Base-by-base conservation (phyloP, 2,329 filamentous ascomycete species). In the Tothia fuscella region DNA sequence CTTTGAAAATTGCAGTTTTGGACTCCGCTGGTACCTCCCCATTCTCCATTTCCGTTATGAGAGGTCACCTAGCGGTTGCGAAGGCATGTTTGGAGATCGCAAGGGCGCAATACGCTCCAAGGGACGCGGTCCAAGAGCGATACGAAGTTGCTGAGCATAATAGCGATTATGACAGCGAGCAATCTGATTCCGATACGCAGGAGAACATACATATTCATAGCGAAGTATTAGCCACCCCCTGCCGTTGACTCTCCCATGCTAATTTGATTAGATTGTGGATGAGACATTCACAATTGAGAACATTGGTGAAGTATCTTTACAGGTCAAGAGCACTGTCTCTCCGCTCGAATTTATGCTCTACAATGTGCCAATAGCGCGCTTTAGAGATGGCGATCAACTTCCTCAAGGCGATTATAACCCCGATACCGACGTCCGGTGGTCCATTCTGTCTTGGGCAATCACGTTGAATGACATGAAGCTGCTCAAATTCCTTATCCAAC, bases 251-350 rank as follows among this genome's bases (percentile, higher is more conserved):
- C 26, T 10, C 10, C 10, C 13, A 29, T 29, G 26, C n/a, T n/a
- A n/a, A n/a, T n/a, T n/a, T n/a, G n/a, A n/a, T n/a, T 70, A 79
- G 45, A 64, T 78, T 30, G 62, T 85, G 21, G 72, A 80, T 49
- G 73, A 80, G 10, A 66, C 71, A 26, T 84, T 82, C 55, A 91
- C 84, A 0, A 72, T 89, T 40, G 81, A 91, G 13, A 76, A 85
- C 49, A 69, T 91, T 44, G 81, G 81, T 0, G 72, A 83, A 48
- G 66, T 82, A 3, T 74, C 74, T 0, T 78, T 72, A 53, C 69
- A 80, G 42, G 80, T 86, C 45, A 78, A 82, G 53, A 82, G 80
- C 43, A 60, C 66, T 13, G 60, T 70, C 6, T 68, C 67, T 26
- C 78, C 84, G 2, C 30, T 45, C 38, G 31, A 28, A 25, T n/a